Base-by-base conservation (phyloP, 2,329 filamentous ascomycete species). In the Penicillium sp. region DNA sequence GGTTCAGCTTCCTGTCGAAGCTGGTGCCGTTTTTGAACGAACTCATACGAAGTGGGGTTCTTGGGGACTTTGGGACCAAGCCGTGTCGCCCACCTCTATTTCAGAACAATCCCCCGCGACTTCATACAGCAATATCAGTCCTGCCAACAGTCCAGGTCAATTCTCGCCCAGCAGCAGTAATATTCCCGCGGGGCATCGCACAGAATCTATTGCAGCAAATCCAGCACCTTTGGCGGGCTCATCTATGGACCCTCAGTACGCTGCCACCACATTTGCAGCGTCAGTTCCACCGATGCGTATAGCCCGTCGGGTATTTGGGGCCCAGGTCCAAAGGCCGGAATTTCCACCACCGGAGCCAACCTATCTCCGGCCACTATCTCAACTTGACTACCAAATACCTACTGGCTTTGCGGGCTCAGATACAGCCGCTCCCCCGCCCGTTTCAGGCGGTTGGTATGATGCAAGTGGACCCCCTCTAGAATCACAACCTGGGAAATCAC, bases 1-100 rank as follows among this genome's bases (percentile, higher is more conserved):
- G 16, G 88, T 96, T 39, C 87, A 91, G 52, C 75, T 97, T 9
- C 93, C 94, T 0, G 87, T 91, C 55, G 93, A 97, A 72, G 93
- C 92, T 0, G 81, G 84, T 0, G 76, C 82, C 1, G 86, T 95
- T 2, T 82, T 97, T n/a, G 80, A 86, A 45, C 84, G 91, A 31
- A 89, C 91, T 2, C 90, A 95, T 67, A 80, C 84, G 40, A 93
- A 88, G 73, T 96, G 90, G 73, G 91, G 91, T 1, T 83, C 82
- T 2, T 92, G 88, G 82, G 72, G 73, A 10, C 68, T 71, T 2
- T 75, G 83, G 49, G 81, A 72, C 58, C 67, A 69, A 61, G 59
- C 67, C 18, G 49, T 67, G 52, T 73, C 72, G 3, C 70, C 71
- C 14, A 52, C 61, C 19, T 66, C 68, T 14, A 51, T 60, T 28